Conservation (phyloP, 2,329 filamentous ascomycete genomes). For the Alternaria panax region DNA sequence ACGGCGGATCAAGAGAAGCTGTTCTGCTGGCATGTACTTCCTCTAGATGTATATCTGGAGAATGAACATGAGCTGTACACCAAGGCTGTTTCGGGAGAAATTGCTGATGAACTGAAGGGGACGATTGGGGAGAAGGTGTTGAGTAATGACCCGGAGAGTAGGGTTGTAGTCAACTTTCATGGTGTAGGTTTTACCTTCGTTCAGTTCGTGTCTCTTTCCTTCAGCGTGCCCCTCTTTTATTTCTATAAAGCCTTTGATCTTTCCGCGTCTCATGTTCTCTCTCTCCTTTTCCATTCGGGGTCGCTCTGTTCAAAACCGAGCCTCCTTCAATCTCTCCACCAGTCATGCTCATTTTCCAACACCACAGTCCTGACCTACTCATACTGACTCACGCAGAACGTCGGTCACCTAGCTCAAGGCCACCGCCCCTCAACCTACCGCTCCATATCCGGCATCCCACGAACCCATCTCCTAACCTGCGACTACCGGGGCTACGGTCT, state of each 20-base stretch:
- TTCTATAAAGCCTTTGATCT: neutral
- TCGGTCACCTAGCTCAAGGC: slow-evolving; percentile 82
- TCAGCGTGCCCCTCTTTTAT: neutral
- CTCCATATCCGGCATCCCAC: slow-evolving; percentile 70
- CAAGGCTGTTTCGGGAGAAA: slow-evolving; percentile 49
- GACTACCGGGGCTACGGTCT: slow-evolving; percentile 90
- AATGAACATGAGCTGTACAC: slow-evolving; percentile 68
- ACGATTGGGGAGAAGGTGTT: slow-evolving; percentile 61
- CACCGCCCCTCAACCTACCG: slow-evolving; percentile 80
- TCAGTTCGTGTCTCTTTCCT: neutral
- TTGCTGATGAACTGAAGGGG: slow-evolving; percentile 54
- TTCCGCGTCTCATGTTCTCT: neutral
- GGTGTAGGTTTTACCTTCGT: slow-evolving; percentile 59
- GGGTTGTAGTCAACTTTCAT: slow-evolving; percentile 67
- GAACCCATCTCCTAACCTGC: slow-evolving; percentile 82
- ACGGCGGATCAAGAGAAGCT: slow-evolving; percentile 79
- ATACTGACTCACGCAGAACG: slow-evolving; percentile 66
- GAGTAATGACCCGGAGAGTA: slow-evolving; percentile 58
- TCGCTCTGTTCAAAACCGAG: neutral
- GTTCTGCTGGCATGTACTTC: slow-evolving; percentile 91
- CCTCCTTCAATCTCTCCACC: neutral
- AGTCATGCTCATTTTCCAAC: neutral
- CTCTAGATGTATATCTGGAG: slow-evolving; percentile 75
- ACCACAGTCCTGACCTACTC: slow-evolving; percentile 22
- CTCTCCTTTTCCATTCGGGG: neutral